These are phyloP conservation scores for Cercospora canescens DNA, from an alignment of 2,329 filamentous ascomycete species.

Conservation along the genomic window DNA sequence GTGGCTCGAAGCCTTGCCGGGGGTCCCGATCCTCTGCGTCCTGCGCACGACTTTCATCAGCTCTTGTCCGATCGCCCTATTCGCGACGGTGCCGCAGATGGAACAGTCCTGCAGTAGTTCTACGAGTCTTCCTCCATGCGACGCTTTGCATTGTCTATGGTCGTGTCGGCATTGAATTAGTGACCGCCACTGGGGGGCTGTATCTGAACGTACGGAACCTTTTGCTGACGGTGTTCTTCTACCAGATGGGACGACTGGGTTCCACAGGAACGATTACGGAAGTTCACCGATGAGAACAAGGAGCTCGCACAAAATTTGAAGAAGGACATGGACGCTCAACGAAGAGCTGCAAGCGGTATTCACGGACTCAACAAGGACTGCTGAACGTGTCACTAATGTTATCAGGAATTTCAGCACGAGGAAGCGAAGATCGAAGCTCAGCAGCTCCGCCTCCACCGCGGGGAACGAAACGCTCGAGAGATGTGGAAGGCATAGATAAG, in stretches of 20 bases:
- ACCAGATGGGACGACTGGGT: conserved; percentile 97
- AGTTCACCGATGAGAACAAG: conserved; percentile 92
- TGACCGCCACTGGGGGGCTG: neutral
- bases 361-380: neutral
- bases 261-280: conserved; percentile 85
- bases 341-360: conserved; percentile 47
- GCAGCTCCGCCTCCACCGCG: conserved; percentile 58
- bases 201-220: neutral
- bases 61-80: neutral
- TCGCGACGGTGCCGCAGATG: neutral
- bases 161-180: neutral
- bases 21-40: neutral
- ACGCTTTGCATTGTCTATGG: neutral
- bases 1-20: neutral
- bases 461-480: conserved; percentile 72
- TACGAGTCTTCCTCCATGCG: neutral
- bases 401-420: conserved; percentile 59
- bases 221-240: conserved; percentile 8
- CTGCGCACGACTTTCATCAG: neutral
- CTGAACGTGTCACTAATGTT: neutral
- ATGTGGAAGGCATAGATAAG: conserved; percentile 76
- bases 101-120: neutral
- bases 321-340: conserved; percentile 64
- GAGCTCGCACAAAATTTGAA: conserved; percentile 77
- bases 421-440: conserved; percentile 75